phyloP scores from a whole-genome alignment of 352 stramenopile genomes.

The Sclerospora graminicola region DNA sequence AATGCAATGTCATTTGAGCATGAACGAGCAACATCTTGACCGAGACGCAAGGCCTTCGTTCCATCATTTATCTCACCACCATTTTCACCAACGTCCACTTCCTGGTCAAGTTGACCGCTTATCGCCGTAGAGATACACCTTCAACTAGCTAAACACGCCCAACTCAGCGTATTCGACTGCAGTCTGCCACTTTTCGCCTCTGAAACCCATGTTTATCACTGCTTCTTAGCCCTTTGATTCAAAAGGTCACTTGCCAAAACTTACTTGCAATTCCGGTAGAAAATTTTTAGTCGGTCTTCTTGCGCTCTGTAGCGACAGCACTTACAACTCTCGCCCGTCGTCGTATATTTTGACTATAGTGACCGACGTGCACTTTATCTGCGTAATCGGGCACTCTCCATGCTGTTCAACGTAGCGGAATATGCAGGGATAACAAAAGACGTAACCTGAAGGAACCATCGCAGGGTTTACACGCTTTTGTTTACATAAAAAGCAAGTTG shows the following conservation, averaged over 20 bases:
- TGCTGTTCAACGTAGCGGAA: constrained; percentile 63
- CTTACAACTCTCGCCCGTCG: constrained; percentile 29
- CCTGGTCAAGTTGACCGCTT: no score
- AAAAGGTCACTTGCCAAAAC: background rate
- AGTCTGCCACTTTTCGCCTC: background rate
- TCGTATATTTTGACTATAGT: constrained; percentile 81
- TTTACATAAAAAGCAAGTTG: constrained; percentile 61
- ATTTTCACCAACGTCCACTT: no score
- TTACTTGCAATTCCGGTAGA: background rate
- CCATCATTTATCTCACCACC: no score
- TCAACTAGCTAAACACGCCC: no score
- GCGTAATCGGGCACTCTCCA: constrained; percentile 65
- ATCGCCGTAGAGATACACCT: no score
- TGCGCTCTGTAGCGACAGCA: constrained; percentile 1
- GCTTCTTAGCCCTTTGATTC: background rate
- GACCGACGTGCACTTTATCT: constrained; percentile 52
- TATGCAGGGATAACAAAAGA: constrained; percentile 82
- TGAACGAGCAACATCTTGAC: no score
- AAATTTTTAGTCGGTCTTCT: background rate
- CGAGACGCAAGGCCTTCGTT: no score
- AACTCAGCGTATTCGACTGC: no score
- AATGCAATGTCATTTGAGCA: no score
- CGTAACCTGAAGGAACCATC: constrained; percentile 58
- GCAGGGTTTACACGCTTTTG: constrained; percentile 63
- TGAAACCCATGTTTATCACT: background rate